Conservation (phyloP, 768 basidiomycete genomes). For the Panellus pusillus region DNA sequence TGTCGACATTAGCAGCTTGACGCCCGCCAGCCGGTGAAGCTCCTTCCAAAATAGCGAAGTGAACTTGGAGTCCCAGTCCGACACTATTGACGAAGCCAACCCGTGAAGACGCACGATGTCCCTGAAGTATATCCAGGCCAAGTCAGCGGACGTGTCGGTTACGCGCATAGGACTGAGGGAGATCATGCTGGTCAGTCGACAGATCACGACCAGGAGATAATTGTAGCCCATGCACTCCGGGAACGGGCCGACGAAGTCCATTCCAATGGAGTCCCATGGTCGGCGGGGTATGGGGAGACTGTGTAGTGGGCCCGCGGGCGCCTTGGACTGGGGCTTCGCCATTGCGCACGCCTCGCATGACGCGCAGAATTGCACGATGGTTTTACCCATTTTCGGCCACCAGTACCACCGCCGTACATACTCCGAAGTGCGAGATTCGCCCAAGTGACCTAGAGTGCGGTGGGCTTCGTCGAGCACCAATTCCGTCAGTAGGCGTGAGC, state of each 20-base stretch:
- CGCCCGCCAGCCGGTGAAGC: constrained; percentile 30
- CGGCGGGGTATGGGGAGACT: constrained; percentile 24
- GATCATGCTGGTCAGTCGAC: constrained; percentile 24
- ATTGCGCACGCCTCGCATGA: constrained; percentile 18
- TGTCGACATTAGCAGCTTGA: constrained; percentile 35
- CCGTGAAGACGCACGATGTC: constrained; percentile 39
- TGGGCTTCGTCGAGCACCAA: no score
- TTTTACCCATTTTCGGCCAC: no score
- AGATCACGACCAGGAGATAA: constrained; percentile 31
- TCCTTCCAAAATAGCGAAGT: constrained; percentile 42
- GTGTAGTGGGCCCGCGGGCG: constrained; percentile 29
- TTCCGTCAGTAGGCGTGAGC: no score
- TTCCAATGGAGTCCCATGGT: constrained; percentile 29
- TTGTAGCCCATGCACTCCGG: constrained; percentile 26
- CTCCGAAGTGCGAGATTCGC: no score
- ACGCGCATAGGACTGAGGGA: constrained; percentile 29
- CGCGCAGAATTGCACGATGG: not conserved
- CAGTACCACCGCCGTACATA: no score
- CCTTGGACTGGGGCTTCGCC: constrained; percentile 28
- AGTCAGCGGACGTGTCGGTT: constrained; percentile 31
- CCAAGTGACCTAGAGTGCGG: no score
- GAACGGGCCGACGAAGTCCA: constrained; percentile 29
- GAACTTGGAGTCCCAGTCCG: constrained; percentile 42
- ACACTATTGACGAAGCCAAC: constrained; percentile 37
- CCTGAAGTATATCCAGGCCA: constrained; percentile 37